These are phyloP conservation scores for Patellaria atrata DNA, from an alignment of 495 filamentous ascomycete species.

Conservation along the genomic window DNA sequence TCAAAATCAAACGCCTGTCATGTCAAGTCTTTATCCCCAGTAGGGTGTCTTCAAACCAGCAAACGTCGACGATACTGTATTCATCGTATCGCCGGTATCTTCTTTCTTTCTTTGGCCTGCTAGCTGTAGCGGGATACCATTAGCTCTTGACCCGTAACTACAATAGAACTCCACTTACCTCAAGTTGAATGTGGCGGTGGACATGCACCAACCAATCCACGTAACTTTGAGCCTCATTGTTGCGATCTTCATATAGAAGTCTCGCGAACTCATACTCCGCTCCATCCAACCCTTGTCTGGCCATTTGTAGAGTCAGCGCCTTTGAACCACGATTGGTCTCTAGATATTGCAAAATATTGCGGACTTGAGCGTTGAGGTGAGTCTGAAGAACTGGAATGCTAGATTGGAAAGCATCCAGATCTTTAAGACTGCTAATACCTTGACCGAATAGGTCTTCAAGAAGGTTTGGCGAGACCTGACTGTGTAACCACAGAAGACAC, in stretches of 20 bases:
- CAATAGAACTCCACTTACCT: conserved; percentile 37
- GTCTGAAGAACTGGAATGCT: conserved; percentile 66
- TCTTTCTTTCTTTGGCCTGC: conserved; percentile 66
- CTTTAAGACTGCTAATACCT: conserved; percentile 52
- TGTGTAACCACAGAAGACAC: conserved; percentile 80
- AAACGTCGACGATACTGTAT: conserved; percentile 33
- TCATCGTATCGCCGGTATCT: conserved; percentile 35
- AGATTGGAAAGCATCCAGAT: conserved; percentile 63
- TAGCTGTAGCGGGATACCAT: conserved; percentile 31
- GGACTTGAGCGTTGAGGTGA: conserved; percentile 86
- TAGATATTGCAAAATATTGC: conserved; percentile 83
- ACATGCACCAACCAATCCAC: conserved; percentile 97
- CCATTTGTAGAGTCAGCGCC: conserved; percentile 76
- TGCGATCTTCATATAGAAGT: conserved; percentile 81
- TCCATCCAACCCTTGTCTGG: conserved; percentile 84
- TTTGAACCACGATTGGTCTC: conserved; percentile 70
- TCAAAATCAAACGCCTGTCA: no score
- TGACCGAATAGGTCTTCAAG: conserved; percentile 83
- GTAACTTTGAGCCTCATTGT: conserved; percentile 94
- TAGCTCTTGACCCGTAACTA: neutral
- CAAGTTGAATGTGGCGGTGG: conserved; percentile 80
- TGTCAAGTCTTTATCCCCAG: conserved; percentile 33
- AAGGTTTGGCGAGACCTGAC: conserved; percentile 60
- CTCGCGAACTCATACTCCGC: conserved; percentile 94
- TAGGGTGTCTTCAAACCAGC: conserved; percentile 58